These are phyloP conservation scores for Apiotrichum akiyoshidainum DNA, from an alignment of 1,284 basidiomycete species.

Conservation along the genomic window DNA sequence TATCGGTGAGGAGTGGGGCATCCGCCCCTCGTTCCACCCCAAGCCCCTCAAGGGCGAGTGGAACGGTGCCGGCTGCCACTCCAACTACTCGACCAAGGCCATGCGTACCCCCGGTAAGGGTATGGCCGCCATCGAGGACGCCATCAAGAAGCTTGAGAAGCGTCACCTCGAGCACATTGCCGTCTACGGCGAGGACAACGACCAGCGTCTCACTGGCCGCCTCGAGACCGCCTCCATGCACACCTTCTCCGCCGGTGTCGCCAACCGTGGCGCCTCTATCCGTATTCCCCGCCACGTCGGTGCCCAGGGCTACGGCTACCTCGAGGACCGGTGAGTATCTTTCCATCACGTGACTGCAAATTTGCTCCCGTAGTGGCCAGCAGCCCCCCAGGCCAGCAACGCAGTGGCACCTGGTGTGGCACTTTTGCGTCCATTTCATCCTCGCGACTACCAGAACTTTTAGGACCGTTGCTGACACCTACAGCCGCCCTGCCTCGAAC, in stretches of 20 bases:
- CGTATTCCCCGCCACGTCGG: slow-evolving; percentile 72
- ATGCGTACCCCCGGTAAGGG: slow-evolving; percentile 88
- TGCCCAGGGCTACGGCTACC: slow-evolving; percentile 88
- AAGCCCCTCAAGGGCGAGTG: slow-evolving; percentile 97
- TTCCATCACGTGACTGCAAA: neutral
- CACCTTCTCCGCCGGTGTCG: slow-evolving; percentile 88
- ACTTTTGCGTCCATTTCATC: neutral
- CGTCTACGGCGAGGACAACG: slow-evolving; percentile 96
- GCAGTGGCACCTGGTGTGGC: neutral
- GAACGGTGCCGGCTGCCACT: slow-evolving; percentile 98
- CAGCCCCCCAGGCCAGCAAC: neutral
- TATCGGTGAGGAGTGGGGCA: slow-evolving; percentile 95
- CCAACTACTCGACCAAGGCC: slow-evolving; percentile 86
- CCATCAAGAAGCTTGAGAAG: slow-evolving; percentile 83
- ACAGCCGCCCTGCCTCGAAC: slow-evolving; percentile 87
- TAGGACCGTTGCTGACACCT: neutral
- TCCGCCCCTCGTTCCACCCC: slow-evolving; percentile 95
- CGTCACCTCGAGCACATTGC: slow-evolving; percentile 88
- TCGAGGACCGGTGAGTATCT: slow-evolving; percentile 69
- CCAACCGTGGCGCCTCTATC: slow-evolving; percentile 91
- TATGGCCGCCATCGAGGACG: slow-evolving; percentile 88
- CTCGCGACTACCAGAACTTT: too few relatives aligned
- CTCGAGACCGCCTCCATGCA: slow-evolving; percentile 98
- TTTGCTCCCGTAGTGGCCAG: too few relatives aligned
- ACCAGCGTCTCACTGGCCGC: slow-evolving; percentile 79